Conservation (phyloP, 768 basidiomycete genomes). For the Coprinopsis strossmayeri region DNA sequence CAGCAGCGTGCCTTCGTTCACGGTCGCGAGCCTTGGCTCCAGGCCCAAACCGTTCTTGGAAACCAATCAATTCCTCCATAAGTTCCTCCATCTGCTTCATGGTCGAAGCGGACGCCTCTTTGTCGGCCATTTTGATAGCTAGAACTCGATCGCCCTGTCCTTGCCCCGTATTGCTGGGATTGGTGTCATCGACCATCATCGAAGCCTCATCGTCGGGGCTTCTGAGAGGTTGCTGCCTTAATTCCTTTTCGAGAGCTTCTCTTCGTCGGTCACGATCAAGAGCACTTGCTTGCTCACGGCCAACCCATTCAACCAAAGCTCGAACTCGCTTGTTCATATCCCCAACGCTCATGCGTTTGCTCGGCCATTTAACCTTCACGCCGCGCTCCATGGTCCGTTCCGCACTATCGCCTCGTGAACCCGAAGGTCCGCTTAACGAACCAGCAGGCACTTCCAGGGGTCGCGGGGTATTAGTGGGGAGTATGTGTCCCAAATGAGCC, state of each 20-base stretch:
- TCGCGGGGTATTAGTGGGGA: constrained; percentile 70
- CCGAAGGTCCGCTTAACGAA: constrained; percentile 18
- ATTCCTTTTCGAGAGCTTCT: constrained; percentile 56
- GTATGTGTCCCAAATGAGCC: constrained; percentile 74
- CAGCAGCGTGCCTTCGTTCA: constrained; percentile 25
- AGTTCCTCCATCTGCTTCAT: constrained; percentile 88
- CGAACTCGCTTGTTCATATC: constrained; percentile 97
- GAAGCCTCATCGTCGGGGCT: constrained; percentile 19
- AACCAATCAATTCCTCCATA: constrained; percentile 82
- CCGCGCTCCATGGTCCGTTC: constrained; percentile 67
- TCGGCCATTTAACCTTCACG: constrained; percentile 89
- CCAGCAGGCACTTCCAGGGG: constrained; percentile 66
- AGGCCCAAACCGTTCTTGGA: constrained; percentile 81
- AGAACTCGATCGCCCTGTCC: not conserved
- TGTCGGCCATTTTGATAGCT: constrained; percentile 9
- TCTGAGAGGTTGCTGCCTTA: constrained; percentile 28
- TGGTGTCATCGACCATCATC: constrained; percentile 26
- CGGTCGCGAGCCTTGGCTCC: constrained; percentile 45
- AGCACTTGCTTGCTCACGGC: constrained; percentile 74
- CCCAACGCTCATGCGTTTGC: constrained; percentile 90
- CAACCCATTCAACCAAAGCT: constrained; percentile 90
- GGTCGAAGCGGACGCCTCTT: constrained; percentile 26
- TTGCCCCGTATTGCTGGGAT: constrained; percentile 9
- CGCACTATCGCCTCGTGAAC: constrained; percentile 42
- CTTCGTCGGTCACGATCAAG: constrained; percentile 63